These are phyloP conservation scores for Dionaea muscipula DNA, from an alignment of 179 eudicot species.

Conservation along the genomic window DNA sequence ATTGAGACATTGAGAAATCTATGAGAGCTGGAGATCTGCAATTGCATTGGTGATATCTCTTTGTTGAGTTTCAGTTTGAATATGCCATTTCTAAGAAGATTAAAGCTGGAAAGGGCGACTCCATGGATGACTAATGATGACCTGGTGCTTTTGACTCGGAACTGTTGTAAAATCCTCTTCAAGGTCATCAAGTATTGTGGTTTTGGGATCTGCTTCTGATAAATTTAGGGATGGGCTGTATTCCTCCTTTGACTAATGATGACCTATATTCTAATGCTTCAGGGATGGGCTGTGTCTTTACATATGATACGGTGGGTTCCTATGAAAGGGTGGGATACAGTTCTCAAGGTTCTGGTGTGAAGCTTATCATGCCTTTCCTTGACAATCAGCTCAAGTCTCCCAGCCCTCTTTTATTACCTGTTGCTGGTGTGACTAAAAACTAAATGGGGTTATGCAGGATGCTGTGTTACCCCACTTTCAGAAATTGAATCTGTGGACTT, in stretches of 20 bases:
- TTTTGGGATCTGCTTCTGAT: too few species aligned
- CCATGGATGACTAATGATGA: slow-evolving; percentile 76
- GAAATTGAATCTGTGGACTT: slow-evolving; percentile 82
- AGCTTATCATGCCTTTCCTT: slow-evolving; percentile 81
- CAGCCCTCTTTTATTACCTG: slow-evolving; percentile 80
- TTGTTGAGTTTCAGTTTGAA: slow-evolving; percentile 27
- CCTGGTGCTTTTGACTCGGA: slow-evolving; percentile 44
- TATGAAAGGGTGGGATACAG: slow-evolving; percentile 94
- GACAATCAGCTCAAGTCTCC: slow-evolving; percentile 98
- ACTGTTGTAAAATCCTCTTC: too few species aligned
- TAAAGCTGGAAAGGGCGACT: slow-evolving; percentile 76
- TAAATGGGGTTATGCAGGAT: slow-evolving; percentile 42
- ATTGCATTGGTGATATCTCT: slow-evolving; percentile 75
- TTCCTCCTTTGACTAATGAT: slow-evolving; percentile 70
- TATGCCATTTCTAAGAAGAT: slow-evolving; percentile 48
- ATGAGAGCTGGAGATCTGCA: slow-evolving; percentile 52
- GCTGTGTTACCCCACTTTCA: slow-evolving; percentile 87
- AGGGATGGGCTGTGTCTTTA: slow-evolving; percentile 93
- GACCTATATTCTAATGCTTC: slow-evolving; percentile 26
- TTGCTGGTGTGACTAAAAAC: slow-evolving; percentile 8
- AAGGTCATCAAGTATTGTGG: too few species aligned
- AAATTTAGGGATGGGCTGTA: too few species aligned
- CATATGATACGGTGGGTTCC: slow-evolving; percentile 97
- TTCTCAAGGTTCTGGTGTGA: slow-evolving; percentile 85
- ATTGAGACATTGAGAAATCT: slow-evolving; percentile 33